Evolutionary conservation across 352 stramenopile species (phyloP).

Genomic region (Phytophthora hibernalis): DNA sequence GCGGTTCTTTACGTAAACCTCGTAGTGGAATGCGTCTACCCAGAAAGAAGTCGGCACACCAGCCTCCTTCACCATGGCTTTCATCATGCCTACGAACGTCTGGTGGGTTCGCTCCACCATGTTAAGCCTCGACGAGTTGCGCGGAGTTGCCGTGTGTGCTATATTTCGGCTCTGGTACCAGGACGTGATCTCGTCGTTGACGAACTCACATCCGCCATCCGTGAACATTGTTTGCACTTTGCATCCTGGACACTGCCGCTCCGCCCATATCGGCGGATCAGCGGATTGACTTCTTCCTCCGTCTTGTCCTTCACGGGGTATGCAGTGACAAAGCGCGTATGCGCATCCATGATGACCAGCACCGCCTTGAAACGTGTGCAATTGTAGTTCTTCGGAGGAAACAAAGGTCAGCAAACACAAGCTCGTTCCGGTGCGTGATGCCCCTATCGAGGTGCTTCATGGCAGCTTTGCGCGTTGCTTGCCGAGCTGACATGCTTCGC

Average conservation of each 20-base stretch:
- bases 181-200: not conserved
- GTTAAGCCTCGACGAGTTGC: not conserved
- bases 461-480: slow-evolving; percentile 4
- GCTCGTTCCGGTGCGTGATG: too few relatives aligned
- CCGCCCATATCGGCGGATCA: not conserved
- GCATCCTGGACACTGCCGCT: not conserved
- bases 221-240: not conserved
- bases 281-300: not conserved
- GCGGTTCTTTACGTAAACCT: too few relatives aligned
- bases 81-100: not conserved
- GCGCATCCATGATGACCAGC: not conserved
- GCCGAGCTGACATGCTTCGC: slow-evolving; percentile 9
- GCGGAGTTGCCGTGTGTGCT: too few relatives aligned
- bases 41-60: too few relatives aligned
- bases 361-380: not conserved
- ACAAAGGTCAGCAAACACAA: slow-evolving; percentile 4
- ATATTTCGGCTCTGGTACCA: not conserved
- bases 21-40: too few relatives aligned
- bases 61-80: too few relatives aligned
- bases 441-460: not conserved
- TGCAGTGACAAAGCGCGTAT: not conserved
- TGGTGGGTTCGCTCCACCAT: not conserved
- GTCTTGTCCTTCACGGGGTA: not conserved
- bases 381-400: not conserved
- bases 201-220: not conserved